Percentiles rank a stretch among this genome's conserved stretches.
These are phyloP conservation scores for Candida gorgasii DNA, from an alignment of 805 yeast species.

Conservation along the genomic window DNA sequence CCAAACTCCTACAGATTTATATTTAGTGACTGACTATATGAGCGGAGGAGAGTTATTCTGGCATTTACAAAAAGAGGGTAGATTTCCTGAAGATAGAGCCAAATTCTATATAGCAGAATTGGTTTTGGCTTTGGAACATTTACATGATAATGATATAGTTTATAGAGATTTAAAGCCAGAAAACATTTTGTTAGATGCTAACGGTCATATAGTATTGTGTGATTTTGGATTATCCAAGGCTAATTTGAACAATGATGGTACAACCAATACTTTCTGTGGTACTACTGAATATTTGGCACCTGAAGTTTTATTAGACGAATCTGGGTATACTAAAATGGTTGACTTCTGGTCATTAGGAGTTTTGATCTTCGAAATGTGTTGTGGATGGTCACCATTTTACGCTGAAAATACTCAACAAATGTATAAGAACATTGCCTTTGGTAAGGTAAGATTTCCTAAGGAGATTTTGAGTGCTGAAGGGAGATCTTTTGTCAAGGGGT, in stretches of 20 bases:
- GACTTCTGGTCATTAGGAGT: constrained; percentile 99
- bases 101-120: constrained; percentile 96
- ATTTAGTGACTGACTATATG: constrained; percentile 95
- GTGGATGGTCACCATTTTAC: constrained; percentile 99
- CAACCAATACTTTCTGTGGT: constrained; percentile 97
- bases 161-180: constrained; percentile 97
- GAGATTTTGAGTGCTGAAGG: constrained; percentile 94
- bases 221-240: constrained; percentile 97
- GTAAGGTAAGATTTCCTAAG: constrained; percentile 95
- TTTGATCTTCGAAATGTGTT: constrained; percentile 96
- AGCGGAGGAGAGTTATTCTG: constrained; percentile 96
- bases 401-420: constrained; percentile 98
- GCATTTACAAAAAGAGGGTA: constrained; percentile 96
- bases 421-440: constrained; percentile 98
- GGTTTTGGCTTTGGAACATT: constrained; percentile 87
- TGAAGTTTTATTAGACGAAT: constrained; percentile 90
- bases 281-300: constrained; percentile 98
- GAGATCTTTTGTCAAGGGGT: constrained; percentile 91
- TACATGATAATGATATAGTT: constrained; percentile 94
- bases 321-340: constrained; percentile 98
- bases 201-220: constrained; percentile 96
- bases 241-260: constrained; percentile 77
- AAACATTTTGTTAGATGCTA: constrained; percentile 90
- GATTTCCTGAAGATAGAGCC: constrained; percentile 90
- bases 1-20: constrained; percentile 91